These are phyloP conservation scores for Xylaria sp. DNA, from an alignment of 2,329 filamentous ascomycete genomes.

Conservation along the genomic window DNA sequence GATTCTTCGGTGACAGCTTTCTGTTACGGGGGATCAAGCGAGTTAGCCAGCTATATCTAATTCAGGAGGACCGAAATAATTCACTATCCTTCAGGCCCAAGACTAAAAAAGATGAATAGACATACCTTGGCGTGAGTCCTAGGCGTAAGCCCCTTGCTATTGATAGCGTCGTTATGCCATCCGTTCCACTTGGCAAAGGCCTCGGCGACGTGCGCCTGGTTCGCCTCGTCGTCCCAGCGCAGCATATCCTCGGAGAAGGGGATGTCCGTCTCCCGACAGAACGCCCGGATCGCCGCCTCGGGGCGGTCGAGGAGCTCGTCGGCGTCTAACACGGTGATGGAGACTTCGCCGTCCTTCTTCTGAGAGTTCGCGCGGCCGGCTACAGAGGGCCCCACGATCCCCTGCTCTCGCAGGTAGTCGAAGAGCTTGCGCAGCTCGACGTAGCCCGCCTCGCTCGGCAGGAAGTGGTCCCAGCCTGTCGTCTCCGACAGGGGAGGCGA, in stretches of 20 bases:
- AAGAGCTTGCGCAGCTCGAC: slow-evolving; percentile 87
- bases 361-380: slow-evolving; percentile 54
- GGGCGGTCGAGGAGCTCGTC: slow-evolving; percentile 93
- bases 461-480: slow-evolving; percentile 88
- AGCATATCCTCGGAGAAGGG: slow-evolving; percentile 83
- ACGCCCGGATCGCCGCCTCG: slow-evolving; percentile 77
- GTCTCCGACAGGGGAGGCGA: slow-evolving; percentile 83
- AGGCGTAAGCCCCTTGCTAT: slow-evolving; percentile 80
- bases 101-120: background rate
- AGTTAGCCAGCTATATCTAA: no score
- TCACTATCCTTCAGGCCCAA: background rate
- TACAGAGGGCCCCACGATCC: slow-evolving; percentile 75
- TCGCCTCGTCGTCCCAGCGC: slow-evolving; percentile 81
- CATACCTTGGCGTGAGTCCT: slow-evolving; percentile 70
- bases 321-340: slow-evolving; percentile 89
- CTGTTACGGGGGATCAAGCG: slow-evolving; percentile 53
- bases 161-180: slow-evolving; percentile 94
- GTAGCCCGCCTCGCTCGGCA: slow-evolving; percentile 90
- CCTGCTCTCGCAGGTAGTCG: slow-evolving; percentile 78
- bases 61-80: no score
- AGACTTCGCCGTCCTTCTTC: slow-evolving; percentile 55
- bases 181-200: slow-evolving; percentile 97
- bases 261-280: slow-evolving; percentile 84
- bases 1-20: slow-evolving; percentile 72
- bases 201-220: slow-evolving; percentile 73